Base-by-base conservation (phyloP, 805 yeast genomes). In the Candida wancherniae region DNA sequence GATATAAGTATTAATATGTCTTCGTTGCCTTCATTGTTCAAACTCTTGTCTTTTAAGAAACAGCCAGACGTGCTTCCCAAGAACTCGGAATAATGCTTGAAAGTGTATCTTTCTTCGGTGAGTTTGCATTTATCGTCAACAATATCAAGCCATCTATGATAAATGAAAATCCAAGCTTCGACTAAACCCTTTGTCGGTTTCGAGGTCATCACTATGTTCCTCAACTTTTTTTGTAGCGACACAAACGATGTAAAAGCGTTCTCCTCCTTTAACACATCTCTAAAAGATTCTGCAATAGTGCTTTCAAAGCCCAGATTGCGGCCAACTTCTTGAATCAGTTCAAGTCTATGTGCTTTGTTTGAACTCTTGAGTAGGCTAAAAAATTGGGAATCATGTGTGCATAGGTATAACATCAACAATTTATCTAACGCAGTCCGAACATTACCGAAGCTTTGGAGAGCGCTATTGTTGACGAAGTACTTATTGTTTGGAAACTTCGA, bases 11-110 rank as follows among this genome's bases (percentile, higher is more conserved):
- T 49, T 14, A 51, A 39, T 25, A 70, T 55, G 20, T 56, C 57
- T 14, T 45, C 46, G 28, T 55, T 51, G 28, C 56, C 47, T 2
- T 30, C 34, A 26, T 40, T 40, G 11, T 30, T 31, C 3, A 53
- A 29, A 41, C 51, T 67, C 15, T 38, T 51, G 5, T 57, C 48
- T 12, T 40, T 46, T 15, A 80, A 50, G 34, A 81, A 71, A 10
- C 78, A 67, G 25, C 94, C 86, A 29, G 84, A 72, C 0, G 80
- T 60, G 0, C 86, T 74, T 2, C 86, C 84, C 37, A 84, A 53
- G 37, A 80, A 77, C 6, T 90, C 92, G 2, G 86, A 77, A 48
- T 71, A 79, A 47, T 78, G 81, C 44, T 82, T 63, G 54, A 77
- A 76, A 15, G 75, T 69, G 7, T 61, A 44, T 36, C 52, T 74